A percentile compares a stretch with the other conserved stretches of the same genome.
Evolutionary conservation across 805 yeast genomes (phyloP).

Genomic region (Blastobotrys robertii): DNA sequence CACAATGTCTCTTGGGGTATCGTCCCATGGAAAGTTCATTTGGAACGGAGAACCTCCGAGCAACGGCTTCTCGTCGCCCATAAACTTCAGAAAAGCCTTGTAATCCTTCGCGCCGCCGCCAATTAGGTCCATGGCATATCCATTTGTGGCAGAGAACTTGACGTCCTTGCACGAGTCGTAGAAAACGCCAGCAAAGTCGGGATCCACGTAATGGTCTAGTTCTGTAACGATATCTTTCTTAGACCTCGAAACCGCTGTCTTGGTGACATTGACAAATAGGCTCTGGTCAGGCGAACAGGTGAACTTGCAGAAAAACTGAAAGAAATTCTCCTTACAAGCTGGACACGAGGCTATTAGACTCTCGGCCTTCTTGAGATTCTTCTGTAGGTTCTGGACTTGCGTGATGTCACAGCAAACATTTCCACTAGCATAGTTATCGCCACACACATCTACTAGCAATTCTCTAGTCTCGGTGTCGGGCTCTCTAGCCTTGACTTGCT

Average conservation of each 20-base stretch:
- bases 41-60: conserved; percentile 96
- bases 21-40: conserved; percentile 58
- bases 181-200: conserved; percentile 50
- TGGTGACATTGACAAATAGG: conserved; percentile 57
- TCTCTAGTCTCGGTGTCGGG: conserved; percentile 38
- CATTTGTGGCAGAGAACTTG: conserved; percentile 90
- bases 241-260: conserved; percentile 37
- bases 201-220: conserved; percentile 51
- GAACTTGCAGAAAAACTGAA: conserved; percentile 70
- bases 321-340: conserved; percentile 82
- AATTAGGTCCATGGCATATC: conserved; percentile 90
- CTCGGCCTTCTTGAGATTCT: conserved; percentile 64
- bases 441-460: conserved; percentile 55
- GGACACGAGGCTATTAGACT: conserved; percentile 83
- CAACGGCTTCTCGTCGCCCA: conserved; percentile 90
- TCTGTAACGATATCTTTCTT: conserved; percentile 59
- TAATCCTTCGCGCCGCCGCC: conserved; percentile 94
- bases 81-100: conserved; percentile 64
- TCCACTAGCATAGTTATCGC: conserved; percentile 48
- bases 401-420: conserved; percentile 60
- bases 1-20: conserved; percentile 25
- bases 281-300: conserved; percentile 86
- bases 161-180: conserved; percentile 81
- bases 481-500: conserved; percentile 37
- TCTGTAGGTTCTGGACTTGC: conserved; percentile 34